Evolutionary conservation across 2,329 filamentous ascomycete species (phyloP).

Genomic region (Calonectria honghensis): DNA sequence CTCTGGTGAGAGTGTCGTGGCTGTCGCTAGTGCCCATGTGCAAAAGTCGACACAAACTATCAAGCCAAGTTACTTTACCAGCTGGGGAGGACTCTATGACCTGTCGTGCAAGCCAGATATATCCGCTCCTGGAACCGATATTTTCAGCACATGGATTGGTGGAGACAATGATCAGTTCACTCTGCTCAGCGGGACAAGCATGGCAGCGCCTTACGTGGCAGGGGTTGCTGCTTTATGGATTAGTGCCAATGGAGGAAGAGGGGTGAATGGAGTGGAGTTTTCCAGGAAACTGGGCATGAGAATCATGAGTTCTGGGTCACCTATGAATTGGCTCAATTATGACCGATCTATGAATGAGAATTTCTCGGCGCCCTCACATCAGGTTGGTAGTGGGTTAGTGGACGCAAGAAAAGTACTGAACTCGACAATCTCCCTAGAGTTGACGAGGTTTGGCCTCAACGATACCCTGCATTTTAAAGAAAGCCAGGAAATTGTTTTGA

Average conservation of each 20-base stretch:
- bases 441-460: conserved; percentile 9
- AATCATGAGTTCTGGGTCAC: conserved; percentile 16
- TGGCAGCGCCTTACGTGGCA: conserved; percentile 6
- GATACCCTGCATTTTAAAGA: not conserved
- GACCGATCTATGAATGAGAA: not conserved
- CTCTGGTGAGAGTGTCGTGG: conserved; percentile 11
- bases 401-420: conserved; percentile 2
- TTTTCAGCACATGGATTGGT: conserved; percentile 15
- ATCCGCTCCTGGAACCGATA: conserved; percentile 13
- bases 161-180: not conserved
- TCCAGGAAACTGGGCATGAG: not conserved
- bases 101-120: conserved; percentile 16
- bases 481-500: not conserved
- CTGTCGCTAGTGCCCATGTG: conserved; percentile 9
- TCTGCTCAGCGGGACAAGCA: conserved; percentile 7
- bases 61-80: conserved; percentile 13
- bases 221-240: conserved; percentile 10
- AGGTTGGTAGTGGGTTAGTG: conserved; percentile 2
- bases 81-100: conserved; percentile 16
- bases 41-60: not conserved
- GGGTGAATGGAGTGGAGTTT: not conserved
- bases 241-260: conserved; percentile 4
- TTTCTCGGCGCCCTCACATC: not conserved
- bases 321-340: conserved; percentile 12
- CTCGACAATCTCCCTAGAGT: not conserved